These are phyloP conservation scores for Yamadazyma philogaea DNA, from an alignment of 805 yeast genomes.

Conservation along the genomic window DNA sequence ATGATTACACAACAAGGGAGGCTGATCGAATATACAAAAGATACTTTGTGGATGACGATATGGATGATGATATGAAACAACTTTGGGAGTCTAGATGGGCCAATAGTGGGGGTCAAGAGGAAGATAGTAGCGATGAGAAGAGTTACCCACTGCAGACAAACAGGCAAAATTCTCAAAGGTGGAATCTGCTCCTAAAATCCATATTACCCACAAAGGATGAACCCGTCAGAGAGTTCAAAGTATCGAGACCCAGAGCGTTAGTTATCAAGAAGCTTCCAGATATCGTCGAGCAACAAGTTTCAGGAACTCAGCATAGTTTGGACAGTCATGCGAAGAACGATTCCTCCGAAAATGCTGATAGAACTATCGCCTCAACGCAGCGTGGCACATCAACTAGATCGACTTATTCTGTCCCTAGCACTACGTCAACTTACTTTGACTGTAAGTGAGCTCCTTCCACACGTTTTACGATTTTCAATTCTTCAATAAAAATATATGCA, in stretches of 20 bases:
- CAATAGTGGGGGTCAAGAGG: slow-evolving; percentile 13
- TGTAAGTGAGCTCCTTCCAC: background rate
- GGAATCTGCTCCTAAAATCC: background rate
- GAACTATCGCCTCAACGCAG: background rate
- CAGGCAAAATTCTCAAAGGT: background rate
- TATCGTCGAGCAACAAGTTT: background rate
- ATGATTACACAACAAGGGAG: slow-evolving; percentile 59
- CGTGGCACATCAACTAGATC: background rate
- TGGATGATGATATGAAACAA: slow-evolving; percentile 50
- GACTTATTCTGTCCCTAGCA: background rate
- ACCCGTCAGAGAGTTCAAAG: slow-evolving; percentile 27
- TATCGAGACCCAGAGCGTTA: slow-evolving; percentile 33
- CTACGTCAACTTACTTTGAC: background rate
- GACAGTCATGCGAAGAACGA: background rate
- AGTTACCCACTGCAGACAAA: background rate
- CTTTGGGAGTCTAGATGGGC: slow-evolving; percentile 48
- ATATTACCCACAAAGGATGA: background rate
- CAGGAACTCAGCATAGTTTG: no score
- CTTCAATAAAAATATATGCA: background rate
- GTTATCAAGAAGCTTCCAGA: slow-evolving; percentile 19
- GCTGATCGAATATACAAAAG: slow-evolving; percentile 52
- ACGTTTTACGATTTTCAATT: background rate
- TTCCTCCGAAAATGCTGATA: no score
- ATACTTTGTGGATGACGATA: slow-evolving; percentile 35
- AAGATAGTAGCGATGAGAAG: background rate